Percentiles rank a stretch among this genome's conserved stretches.
phyloP scores from a whole-genome alignment of 768 basidiomycete species.

The Aureoboletus auriporus region DNA sequence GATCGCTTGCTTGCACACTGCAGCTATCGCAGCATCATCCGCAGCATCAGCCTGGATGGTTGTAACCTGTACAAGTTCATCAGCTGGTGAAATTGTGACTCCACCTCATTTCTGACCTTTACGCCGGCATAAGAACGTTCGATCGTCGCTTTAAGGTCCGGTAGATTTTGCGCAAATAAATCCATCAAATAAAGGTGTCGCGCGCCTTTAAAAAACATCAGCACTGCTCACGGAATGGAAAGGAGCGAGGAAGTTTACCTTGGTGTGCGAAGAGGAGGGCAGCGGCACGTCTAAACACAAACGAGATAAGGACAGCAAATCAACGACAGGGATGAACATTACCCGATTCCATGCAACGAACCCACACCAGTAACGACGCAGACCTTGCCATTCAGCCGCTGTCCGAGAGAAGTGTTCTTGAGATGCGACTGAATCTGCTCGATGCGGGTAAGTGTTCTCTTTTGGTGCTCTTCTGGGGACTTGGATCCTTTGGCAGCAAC shows the following conservation, averaged over 20 bases:
- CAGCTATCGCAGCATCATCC: conserved; percentile 63
- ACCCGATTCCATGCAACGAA: conserved; percentile 89
- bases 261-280: conserved; percentile 76
- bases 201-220: conserved; percentile 48
- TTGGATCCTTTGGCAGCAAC: conserved; percentile 5
- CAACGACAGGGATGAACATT: conserved; percentile 14
- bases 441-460: conserved; percentile 62
- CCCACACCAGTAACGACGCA: conserved; percentile 87
- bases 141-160: conserved; percentile 67
- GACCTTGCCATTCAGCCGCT: conserved; percentile 70
- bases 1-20: conserved; percentile 67
- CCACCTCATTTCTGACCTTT: conserved; percentile 44
- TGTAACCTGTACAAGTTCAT: conserved; percentile 60
- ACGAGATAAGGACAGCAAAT: conserved; percentile 10
- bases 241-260: conserved; percentile 40
- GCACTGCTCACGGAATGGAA: neutral
- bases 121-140: conserved; percentile 68
- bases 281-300: conserved; percentile 56
- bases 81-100: conserved; percentile 2
- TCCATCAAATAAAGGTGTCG: conserved; percentile 76
- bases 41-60: conserved; percentile 79
- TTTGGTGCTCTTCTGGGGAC: conserved; percentile 48
- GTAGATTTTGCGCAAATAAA: conserved; percentile 62
- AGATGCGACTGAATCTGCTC: conserved; percentile 68
- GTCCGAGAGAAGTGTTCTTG: conserved; percentile 44